A percentile compares a stretch with the other conserved stretches of the same genome.
These are phyloP conservation scores for Solanum hybrid DNA, from an alignment of 305 asterid species.

Conservation along the genomic window DNA sequence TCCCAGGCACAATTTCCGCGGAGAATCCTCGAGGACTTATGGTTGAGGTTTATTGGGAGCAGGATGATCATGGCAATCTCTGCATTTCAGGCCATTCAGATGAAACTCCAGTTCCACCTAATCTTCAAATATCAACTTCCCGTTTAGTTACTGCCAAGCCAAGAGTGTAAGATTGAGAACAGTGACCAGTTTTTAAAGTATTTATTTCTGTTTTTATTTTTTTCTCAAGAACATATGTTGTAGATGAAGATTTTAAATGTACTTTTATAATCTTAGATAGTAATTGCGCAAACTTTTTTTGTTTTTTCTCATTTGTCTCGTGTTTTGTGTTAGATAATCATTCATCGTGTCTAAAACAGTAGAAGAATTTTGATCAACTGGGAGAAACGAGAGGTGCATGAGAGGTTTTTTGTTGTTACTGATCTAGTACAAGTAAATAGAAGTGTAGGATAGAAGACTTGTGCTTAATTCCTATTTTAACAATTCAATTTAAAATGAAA, in stretches of 20 bases:
- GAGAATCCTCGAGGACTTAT: constrained; percentile 28
- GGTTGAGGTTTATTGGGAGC: constrained; percentile 37
- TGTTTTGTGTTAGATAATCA: neutral
- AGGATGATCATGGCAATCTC: constrained; percentile 31
- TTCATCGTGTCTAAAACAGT: neutral
- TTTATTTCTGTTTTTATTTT: neutral
- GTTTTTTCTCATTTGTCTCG: neutral
- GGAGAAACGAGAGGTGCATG: no score
- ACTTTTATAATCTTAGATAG: neutral
- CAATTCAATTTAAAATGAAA: no score
- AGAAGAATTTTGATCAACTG: neutral
- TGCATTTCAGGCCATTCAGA: constrained; percentile 35
- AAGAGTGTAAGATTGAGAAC: neutral
- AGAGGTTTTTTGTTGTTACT: no score
- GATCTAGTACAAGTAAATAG: no score
- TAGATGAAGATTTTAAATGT: neutral
- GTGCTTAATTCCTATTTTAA: no score
- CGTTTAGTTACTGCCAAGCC: neutral
- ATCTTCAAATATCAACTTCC: constrained; percentile 8
- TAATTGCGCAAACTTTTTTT: neutral
- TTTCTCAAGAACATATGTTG: neutral
- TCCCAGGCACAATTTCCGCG: constrained; percentile 23
- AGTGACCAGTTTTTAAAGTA: neutral
- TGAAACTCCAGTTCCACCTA: constrained; percentile 26
- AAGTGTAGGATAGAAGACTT: no score